These are phyloP conservation scores for Apophysomyces sp. DNA, from an alignment of 371 early-diverging fungal species.

Conservation along the genomic window DNA sequence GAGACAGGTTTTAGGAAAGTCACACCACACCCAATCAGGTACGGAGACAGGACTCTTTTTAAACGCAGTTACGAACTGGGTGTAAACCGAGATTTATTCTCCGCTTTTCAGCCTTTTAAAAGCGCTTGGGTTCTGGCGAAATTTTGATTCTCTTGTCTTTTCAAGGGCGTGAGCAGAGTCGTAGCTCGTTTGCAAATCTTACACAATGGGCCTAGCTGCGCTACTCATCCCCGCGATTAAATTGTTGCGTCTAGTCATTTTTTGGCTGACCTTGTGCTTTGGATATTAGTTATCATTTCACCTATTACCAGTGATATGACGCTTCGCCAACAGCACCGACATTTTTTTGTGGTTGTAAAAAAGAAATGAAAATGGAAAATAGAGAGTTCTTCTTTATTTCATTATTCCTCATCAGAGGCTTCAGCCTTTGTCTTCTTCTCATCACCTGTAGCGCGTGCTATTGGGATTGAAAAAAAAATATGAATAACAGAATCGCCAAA, in stretches of 20 bases:
- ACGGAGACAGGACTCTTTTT: neutral
- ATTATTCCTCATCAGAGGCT: slow-evolving; percentile 31
- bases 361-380: neutral
- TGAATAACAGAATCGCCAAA: neutral
- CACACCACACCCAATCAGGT: too few species aligned
- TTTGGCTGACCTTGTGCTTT: slow-evolving; percentile 9
- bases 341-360: neutral
- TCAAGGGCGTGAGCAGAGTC: slow-evolving; percentile 24
- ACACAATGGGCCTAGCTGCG: slow-evolving; percentile 18
- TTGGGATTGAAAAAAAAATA: neutral
- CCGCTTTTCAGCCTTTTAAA: neutral
- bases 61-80: neutral
- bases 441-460: slow-evolving; percentile 77
- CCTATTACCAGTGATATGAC: neutral
- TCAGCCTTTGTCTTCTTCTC: slow-evolving; percentile 52
- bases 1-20: too few species aligned
- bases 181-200: slow-evolving; percentile 17
- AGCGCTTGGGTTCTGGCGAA: neutral
- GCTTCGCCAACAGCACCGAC: slow-evolving; percentile 17
- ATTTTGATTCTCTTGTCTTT: slow-evolving; percentile 5
- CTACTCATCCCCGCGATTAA: slow-evolving; percentile 21
- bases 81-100: neutral
- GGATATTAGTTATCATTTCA: slow-evolving; percentile 8
- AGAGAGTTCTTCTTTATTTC: neutral
- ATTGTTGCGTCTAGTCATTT: neutral